A percentile compares a stretch with the other conserved stretches of the same genome.
phyloP scores from a whole-genome alignment of 1,284 basidiomycete genomes.

The Lignosus rhinocerotis region DNA sequence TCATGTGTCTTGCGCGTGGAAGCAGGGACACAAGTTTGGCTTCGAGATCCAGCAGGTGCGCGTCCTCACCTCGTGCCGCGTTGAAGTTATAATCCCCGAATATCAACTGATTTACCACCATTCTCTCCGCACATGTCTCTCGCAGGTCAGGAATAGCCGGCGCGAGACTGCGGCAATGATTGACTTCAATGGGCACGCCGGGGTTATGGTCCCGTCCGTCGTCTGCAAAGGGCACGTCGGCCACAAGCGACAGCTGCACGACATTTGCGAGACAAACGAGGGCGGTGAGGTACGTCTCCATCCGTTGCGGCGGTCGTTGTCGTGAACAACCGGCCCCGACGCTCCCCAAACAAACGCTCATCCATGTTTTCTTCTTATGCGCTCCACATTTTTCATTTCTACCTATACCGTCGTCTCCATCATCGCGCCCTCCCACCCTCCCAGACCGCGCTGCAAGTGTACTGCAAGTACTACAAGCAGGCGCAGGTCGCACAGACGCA shows the following conservation, averaged over 20 bases:
- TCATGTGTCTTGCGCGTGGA: constrained; percentile 92
- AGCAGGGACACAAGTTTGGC: constrained; percentile 78
- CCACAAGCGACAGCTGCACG: constrained; percentile 68
- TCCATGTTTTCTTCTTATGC: too few species aligned
- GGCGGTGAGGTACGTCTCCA: constrained; percentile 62
- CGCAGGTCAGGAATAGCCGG: constrained; percentile 72
- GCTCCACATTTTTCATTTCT: background rate
- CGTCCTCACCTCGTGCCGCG: background rate
- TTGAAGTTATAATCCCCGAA: too few species aligned
- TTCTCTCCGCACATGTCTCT: background rate
- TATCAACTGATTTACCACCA: too few species aligned
- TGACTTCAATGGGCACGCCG: constrained; percentile 86
- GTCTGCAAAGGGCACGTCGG: constrained; percentile 84
- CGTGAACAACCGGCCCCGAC: background rate
- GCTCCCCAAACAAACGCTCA: background rate
- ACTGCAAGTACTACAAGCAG: constrained; percentile 82
- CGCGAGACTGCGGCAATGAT: constrained; percentile 65
- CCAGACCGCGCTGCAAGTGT: constrained; percentile 86
- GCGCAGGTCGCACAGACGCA: constrained; percentile 71
- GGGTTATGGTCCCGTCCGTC: constrained; percentile 79
- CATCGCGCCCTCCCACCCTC: too few species aligned
- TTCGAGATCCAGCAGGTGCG: constrained; percentile 87
- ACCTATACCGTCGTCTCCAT: background rate
- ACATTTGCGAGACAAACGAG: constrained; percentile 84
- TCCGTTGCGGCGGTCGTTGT: too few species aligned